Evolutionary conservation across 129 eudicot genomes (phyloP).

Genomic region (Mikania micrantha): DNA sequence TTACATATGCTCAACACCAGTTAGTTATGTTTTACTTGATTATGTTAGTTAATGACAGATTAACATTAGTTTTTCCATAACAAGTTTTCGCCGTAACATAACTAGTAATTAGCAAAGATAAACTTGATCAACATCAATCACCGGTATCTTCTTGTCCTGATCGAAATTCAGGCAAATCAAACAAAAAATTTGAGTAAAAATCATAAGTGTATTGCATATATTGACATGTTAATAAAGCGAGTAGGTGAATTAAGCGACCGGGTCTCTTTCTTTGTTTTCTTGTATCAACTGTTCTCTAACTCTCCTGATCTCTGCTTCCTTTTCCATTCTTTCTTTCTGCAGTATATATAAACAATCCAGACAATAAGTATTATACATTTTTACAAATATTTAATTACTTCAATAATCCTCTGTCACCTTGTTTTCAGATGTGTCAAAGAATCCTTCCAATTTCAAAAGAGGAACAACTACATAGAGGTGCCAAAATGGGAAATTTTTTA

Average conservation of each 20-base stretch:
- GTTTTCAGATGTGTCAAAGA: not conserved
- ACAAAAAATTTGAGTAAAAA: constrained; percentile 5
- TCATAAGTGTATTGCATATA: not conserved
- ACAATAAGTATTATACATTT: not conserved
- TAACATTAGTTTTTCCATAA: too few relatives aligned
- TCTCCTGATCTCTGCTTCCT: constrained; percentile 65
- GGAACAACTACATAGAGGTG: not conserved
- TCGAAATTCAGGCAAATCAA: constrained; percentile 17
- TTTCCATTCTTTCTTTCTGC: constrained; percentile 70
- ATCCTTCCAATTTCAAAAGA: not conserved
- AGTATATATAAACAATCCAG: not conserved
- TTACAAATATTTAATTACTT: not conserved
- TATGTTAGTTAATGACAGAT: too few relatives aligned
- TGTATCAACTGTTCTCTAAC: constrained; percentile 53
- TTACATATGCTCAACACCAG: too few relatives aligned
- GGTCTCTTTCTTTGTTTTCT: constrained; percentile 49
- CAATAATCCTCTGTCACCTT: not conserved
- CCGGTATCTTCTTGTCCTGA: constrained; percentile 7
- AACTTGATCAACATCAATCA: constrained; percentile 17
- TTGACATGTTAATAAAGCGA: not conserved
- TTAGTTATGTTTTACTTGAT: too few relatives aligned
- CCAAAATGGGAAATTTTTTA: not conserved
- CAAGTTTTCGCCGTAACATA: too few relatives aligned
- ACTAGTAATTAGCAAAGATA: not conserved
- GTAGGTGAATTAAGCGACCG: constrained; percentile 38